Base-by-base conservation (phyloP, 164 flowering plant genomes). In the Pachysandra terminalis region DNA sequence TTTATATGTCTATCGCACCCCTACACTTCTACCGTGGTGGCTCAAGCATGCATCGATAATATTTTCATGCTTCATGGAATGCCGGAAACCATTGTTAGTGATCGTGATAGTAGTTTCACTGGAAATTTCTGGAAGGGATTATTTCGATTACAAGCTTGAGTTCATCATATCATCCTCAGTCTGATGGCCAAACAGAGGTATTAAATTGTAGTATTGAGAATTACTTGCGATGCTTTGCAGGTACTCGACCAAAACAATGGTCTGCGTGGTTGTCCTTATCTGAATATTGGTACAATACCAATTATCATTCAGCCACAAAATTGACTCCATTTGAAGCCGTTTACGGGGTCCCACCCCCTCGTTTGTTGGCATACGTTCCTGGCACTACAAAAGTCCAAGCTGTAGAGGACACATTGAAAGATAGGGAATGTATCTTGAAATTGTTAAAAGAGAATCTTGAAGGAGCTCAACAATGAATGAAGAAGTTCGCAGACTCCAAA, bases 1-100 rank as follows among this genome's bases (percentile, higher is more conserved):
- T 71, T 72, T 24, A 52, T 51, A 8, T 22, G 65, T 5, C 2
- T 67, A 3, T 16, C 60, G 21, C 71, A 66, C 35, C 71, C 75
- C 1, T 53, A 27, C 55, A 35, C 62, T 0, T 37, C 66, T 0
- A 28, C 25, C 19, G 12, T 4, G 6, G 69, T 61, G 19, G 48
- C 61, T 0, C 9, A 58, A 28, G 22, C 22, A 15, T 58, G 7
- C 23, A 25, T 58, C 1, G 10, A 26, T 12, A 5, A 56, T 0
- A 27, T 58, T 24, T 12, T 22, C 21, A 23, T 21, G 8, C 48
- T 71, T 14, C 61, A 71, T 64, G 73, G 74, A 3, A 24, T 25
- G 0, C 61, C 61, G 0, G 13, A 22, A 16, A 3, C 35, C 23
- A 68, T 68, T 3, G 63, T 68, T 9, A 48, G 71, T 60, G 71